These are phyloP conservation scores for Cordia subcordata DNA, from an alignment of 257 asterid genomes.

Conservation along the genomic window DNA sequence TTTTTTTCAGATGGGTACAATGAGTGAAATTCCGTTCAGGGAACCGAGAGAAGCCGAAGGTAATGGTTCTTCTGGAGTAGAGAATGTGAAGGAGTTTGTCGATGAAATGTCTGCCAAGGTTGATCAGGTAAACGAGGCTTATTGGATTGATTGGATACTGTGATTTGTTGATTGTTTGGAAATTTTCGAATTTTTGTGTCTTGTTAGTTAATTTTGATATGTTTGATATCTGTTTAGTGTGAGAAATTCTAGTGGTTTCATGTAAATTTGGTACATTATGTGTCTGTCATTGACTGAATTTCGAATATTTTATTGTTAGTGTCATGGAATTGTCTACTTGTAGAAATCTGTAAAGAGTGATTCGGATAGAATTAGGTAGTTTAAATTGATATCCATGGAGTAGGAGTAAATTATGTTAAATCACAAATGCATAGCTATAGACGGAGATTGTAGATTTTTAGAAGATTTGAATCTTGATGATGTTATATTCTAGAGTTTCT, in stretches of 20 bases:
- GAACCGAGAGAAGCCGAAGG: conserved; percentile 8
- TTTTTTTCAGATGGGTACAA: background rate
- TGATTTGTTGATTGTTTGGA: background rate
- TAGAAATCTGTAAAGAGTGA: background rate
- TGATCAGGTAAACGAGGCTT: conserved; percentile 13
- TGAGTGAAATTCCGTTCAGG: background rate
- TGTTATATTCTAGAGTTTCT: too few relatives aligned
- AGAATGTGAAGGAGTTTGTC: conserved; percentile 9
- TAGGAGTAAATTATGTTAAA: background rate
- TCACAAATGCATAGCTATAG: too few relatives aligned
- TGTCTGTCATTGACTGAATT: background rate
- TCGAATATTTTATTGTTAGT: background rate
- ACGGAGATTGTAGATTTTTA: too few relatives aligned
- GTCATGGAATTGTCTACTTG: background rate
- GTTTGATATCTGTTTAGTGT: background rate
- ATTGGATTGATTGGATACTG: background rate
- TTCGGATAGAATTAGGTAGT: background rate
- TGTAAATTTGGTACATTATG: background rate
- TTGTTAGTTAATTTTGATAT: background rate
- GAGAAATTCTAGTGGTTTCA: background rate
- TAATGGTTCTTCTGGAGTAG: conserved; percentile 6
- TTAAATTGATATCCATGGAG: background rate
- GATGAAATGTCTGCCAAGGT: conserved; percentile 10
- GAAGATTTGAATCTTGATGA: too few relatives aligned
- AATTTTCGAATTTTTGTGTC: background rate